Evolutionary conservation across 106 monocot species (phyloP).

Genomic region (Amphibolis antarctica): DNA sequence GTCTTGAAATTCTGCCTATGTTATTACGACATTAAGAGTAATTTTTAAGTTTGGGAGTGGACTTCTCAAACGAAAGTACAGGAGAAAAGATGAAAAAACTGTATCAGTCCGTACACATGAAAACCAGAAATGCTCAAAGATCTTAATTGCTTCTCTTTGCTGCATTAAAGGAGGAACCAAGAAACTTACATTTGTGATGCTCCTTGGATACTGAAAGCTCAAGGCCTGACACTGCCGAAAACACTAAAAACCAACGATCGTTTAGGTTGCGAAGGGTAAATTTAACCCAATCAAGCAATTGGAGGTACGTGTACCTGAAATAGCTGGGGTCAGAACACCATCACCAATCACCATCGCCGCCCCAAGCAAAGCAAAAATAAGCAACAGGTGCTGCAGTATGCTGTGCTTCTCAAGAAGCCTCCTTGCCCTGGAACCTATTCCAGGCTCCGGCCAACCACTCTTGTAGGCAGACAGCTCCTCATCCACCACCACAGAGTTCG

Average conservation of each 20-base stretch:
- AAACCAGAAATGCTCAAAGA: no score
- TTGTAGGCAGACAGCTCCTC: slow-evolving; percentile 60
- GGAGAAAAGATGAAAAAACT: no score
- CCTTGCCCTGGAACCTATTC: slow-evolving; percentile 7
- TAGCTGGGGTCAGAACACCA: slow-evolving; percentile 81
- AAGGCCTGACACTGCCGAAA: slow-evolving; percentile 87
- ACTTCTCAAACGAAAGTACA: no score
- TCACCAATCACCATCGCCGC: slow-evolving; percentile 95
- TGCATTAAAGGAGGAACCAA: background rate
- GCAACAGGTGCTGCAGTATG: slow-evolving; percentile 42
- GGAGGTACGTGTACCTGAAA: slow-evolving; percentile 38
- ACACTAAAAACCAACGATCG: slow-evolving; percentile 34
- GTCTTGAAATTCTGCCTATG: no score
- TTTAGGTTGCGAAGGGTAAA: background rate
- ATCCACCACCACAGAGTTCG: slow-evolving; percentile 49
- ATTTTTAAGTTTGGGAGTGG: no score
- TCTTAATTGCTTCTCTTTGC: background rate
- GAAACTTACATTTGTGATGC: slow-evolving; percentile 75
- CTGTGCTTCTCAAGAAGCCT: slow-evolving; percentile 51
- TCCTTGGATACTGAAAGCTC: slow-evolving; percentile 85
- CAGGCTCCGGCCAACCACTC: slow-evolving; percentile 7
- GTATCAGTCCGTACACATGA: no score
- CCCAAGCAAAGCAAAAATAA: slow-evolving; percentile 64
- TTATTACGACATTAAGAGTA: no score
- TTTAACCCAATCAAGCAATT: background rate